phyloP scores from a whole-genome alignment of 176 grass and related monocot genomes.

The Guadua angustifolia region DNA sequence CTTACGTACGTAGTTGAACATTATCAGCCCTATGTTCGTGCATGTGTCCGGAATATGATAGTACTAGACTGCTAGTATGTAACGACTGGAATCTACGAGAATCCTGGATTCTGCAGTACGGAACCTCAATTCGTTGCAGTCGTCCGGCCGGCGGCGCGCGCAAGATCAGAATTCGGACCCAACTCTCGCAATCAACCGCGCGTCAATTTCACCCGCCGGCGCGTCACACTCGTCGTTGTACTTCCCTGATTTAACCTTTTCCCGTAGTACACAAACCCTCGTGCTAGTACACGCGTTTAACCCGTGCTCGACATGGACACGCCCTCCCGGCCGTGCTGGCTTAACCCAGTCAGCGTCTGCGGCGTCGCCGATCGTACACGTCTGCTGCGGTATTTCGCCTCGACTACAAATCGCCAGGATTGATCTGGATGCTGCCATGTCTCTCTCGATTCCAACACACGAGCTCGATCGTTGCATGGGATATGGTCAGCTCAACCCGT shows the following conservation, averaged over 20 bases:
- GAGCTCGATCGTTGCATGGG: no score
- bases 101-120: background rate
- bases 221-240: background rate
- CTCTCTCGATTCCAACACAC: no score
- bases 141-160: background rate
- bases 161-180: background rate
- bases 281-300: background rate
- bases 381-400: background rate
- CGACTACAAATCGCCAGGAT: background rate
- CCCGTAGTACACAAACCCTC: background rate
- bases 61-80: no score
- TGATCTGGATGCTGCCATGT: no score
- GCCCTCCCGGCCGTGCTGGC: background rate
- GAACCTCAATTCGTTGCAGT: background rate
- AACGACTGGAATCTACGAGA: background rate
- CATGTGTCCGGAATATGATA: no score
- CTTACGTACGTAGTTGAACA: no score
- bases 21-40: no score
- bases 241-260: background rate
- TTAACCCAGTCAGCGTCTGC: background rate
- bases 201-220: background rate
- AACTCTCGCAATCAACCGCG: background rate
- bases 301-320: slow-evolving; percentile 30
- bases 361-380: background rate
- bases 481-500: no score